These are phyloP conservation scores for Saposhnikovia divaricata DNA, from an alignment of 129 eudicot genomes.

Conservation along the genomic window DNA sequence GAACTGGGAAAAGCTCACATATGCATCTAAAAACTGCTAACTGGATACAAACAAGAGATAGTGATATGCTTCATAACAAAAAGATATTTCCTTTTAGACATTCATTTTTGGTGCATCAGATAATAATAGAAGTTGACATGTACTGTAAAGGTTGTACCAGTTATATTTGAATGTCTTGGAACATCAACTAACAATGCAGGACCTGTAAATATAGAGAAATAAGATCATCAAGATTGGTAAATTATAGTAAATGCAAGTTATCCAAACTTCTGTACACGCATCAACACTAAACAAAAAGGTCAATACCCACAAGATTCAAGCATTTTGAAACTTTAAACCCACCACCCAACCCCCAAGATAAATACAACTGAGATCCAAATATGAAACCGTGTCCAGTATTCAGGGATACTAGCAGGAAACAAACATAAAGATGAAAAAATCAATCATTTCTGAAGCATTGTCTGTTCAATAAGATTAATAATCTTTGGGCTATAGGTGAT, in stretches of 20 bases:
- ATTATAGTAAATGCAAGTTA: neutral
- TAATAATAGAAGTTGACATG: neutral
- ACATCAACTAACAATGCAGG: slow-evolving; percentile 56
- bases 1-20: neutral
- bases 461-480: neutral
- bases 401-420: neutral
- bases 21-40: neutral
- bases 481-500: neutral
- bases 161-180: slow-evolving; percentile 54
- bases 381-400: neutral
- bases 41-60: neutral
- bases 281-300: neutral
- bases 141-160: slow-evolving; percentile 28
- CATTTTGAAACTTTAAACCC: neutral
- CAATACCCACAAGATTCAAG: neutral
- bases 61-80: neutral
- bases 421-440: neutral
- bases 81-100: neutral
- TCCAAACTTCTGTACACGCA: neutral
- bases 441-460: neutral
- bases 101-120: neutral
- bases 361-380: neutral
- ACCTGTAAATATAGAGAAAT: slow-evolving; percentile 29
- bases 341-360: neutral
- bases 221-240: neutral